These are phyloP conservation scores for Cladorrhinum sp. DNA, from an alignment of 2,329 filamentous ascomycete species.

Conservation along the genomic window DNA sequence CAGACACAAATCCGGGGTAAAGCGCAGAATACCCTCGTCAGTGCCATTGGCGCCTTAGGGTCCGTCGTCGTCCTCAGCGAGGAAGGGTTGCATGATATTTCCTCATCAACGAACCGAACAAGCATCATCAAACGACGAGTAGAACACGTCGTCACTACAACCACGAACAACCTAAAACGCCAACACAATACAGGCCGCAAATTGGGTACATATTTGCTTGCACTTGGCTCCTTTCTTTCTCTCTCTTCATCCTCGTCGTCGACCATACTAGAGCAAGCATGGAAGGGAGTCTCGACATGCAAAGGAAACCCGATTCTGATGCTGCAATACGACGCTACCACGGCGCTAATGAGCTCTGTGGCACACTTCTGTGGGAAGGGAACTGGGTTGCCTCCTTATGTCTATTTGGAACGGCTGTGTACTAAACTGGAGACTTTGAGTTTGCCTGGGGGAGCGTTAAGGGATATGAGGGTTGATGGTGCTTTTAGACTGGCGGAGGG, in stretches of 20 bases:
- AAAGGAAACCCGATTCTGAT: constrained; percentile 12
- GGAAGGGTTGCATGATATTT: constrained; percentile 8
- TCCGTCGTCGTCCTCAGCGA: constrained; percentile 34
- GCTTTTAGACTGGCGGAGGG: constrained; percentile 52
- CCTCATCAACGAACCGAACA: constrained; percentile 7
- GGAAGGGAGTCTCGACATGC: constrained; percentile 15
- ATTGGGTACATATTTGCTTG: constrained; percentile 24
- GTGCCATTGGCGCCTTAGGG: constrained; percentile 40
- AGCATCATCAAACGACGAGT: constrained; percentile 22
- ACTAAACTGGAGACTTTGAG: constrained; percentile 37
- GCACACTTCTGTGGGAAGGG: constrained; percentile 47
- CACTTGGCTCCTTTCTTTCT: constrained; percentile 23
- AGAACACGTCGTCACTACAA: constrained; percentile 31
- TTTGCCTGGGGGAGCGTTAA: constrained; percentile 34
- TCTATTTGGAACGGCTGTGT: constrained; percentile 42
- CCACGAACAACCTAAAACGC: constrained; percentile 26
- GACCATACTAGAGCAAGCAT: constrained; percentile 14
- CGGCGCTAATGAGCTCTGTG: constrained; percentile 43
- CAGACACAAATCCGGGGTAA: constrained; percentile 21
- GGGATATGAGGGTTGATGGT: constrained; percentile 42
- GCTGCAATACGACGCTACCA: constrained; percentile 34
- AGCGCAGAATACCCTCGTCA: constrained; percentile 40
- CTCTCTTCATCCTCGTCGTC: constrained; percentile 7
- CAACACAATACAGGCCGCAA: constrained; percentile 20
- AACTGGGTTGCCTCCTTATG: constrained; percentile 34